Evolutionary conservation across 805 yeast species (phyloP), one percentile per base, ranked within the genome.

Genomic region (Sugiyamaella lignohabitans): DNA sequence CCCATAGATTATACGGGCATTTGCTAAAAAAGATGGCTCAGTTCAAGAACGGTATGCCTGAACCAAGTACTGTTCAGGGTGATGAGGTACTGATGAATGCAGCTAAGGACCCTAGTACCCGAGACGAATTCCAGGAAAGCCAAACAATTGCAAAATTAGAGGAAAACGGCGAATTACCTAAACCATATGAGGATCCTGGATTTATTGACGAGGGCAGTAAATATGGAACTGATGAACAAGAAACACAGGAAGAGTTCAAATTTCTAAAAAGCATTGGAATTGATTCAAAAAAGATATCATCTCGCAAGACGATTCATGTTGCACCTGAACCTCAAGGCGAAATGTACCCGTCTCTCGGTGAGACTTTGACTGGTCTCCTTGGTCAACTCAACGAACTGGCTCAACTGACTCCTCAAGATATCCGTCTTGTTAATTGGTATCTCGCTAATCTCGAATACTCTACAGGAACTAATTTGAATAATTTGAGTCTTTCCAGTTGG

Each of bases 381-480:
- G 56, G 57, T 11, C 61, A 66, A 44, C 55, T 66, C 4, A 49
- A 51, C 5, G 55, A 55, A 4, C 46, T 69, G 8, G 58, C 66
- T 2, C 61, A 65, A 4, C 51, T 69, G n/a, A 56, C 58, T 5
- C 62, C 59, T 4, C 55, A 62, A 37, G 73, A 69, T 38, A 37
- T 61, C 18, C 58, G 64, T 5, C 55, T 69, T 2, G 51, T 69
- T 35, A 63, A 62, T 38, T 69, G 73, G 73, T 66, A 69, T 43
- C 59, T 59, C 39, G 70, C 72, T 10, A 68, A 69, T 47, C 56
- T 68, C 29, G 73, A 69, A 56, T 65, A 64, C 52, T 53, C 59
- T 19, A 56, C 61, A 30, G 72, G 71, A 11, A 61, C 67, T 17
- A 46, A 55, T 11, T 50, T 67, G 18, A 60, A 66, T 41, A 52